These are phyloP conservation scores for Ustilago crameri DNA, from an alignment of 1,284 basidiomycete species.

Conservation along the genomic window DNA sequence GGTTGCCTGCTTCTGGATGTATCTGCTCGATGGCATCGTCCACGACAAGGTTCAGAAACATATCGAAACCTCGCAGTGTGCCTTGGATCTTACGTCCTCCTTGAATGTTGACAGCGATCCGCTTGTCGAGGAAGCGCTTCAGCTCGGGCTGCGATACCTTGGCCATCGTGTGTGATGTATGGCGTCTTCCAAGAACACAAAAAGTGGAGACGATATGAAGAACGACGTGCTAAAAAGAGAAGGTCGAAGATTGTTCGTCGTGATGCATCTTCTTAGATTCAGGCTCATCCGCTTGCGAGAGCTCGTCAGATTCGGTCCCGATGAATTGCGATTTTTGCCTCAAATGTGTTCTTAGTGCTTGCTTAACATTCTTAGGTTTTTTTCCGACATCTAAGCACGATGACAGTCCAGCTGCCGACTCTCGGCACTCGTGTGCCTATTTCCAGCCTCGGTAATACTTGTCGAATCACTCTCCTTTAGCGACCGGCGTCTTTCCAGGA, in stretches of 20 bases:
- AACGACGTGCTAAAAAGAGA: no score
- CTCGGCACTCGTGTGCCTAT: neutral
- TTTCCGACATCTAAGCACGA: no score
- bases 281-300: slow-evolving; percentile 5
- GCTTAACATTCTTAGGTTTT: no score
- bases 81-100: slow-evolving; percentile 96
- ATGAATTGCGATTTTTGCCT: neutral
- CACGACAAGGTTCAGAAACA: slow-evolving; percentile 97
- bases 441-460: neutral
- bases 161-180: slow-evolving; percentile 47
- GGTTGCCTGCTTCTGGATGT: slow-evolving; percentile 71
- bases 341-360: no score
- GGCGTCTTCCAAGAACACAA: neutral
- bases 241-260: neutral
- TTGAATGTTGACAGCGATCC: slow-evolving; percentile 91
- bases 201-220: neutral
- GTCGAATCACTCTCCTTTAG: no score
- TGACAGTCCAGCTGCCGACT: no score
- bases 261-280: neutral
- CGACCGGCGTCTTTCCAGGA: no score
- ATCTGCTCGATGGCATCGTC: slow-evolving; percentile 93
- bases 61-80: slow-evolving; percentile 94
- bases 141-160: slow-evolving; percentile 67
- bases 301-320: slow-evolving; percentile 21
- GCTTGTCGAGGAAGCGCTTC: slow-evolving; percentile 93